Evolutionary conservation across 371 early-diverging fungal species (phyloP).

Genomic region (Zopfochytrium polystomum): DNA sequence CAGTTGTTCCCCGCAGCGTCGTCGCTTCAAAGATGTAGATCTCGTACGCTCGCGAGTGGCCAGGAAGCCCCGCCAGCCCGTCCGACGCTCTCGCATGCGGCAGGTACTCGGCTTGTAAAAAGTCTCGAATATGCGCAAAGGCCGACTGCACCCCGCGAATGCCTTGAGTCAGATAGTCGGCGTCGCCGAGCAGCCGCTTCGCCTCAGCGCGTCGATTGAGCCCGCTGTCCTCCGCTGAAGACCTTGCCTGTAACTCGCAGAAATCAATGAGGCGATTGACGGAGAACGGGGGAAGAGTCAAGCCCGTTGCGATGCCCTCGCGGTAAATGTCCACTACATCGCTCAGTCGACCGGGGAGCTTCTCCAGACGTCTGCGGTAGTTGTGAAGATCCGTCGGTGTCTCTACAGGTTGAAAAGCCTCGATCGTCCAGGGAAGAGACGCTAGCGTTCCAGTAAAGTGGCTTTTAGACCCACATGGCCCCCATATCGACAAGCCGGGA

Average conservation of each 20-base stretch:
- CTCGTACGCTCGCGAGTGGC: conserved; percentile 20
- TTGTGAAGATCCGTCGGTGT: conserved; percentile 32
- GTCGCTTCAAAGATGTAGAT: conserved; percentile 14
- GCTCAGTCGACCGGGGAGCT: conserved; percentile 22
- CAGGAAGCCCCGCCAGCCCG: conserved; percentile 28
- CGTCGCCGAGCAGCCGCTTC: conserved; percentile 15
- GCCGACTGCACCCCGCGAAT: conserved; percentile 26
- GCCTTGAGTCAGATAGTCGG: conserved; percentile 11
- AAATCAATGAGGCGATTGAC: conserved; percentile 30
- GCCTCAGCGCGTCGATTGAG: conserved; percentile 7
- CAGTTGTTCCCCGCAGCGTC: conserved; percentile 22
- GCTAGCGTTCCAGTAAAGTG: conserved; percentile 13
- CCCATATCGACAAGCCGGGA: not conserved
- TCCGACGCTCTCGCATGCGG: conserved; percentile 28
- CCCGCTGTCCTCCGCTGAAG: too few species aligned
- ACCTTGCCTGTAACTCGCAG: too few species aligned
- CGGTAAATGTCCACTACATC: conserved; percentile 31
- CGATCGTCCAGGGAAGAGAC: not conserved
- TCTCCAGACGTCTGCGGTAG: conserved; percentile 25
- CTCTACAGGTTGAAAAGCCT: conserved; percentile 5
- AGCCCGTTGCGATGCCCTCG: conserved; percentile 18
- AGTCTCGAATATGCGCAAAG: conserved; percentile 13
- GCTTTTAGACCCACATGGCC: not conserved
- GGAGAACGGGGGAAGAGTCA: conserved; percentile 28
- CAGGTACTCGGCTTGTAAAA: conserved; percentile 35